These are phyloP conservation scores for Tubosaeta brunneosetosa DNA, from an alignment of 768 basidiomycete species.

Conservation along the genomic window DNA sequence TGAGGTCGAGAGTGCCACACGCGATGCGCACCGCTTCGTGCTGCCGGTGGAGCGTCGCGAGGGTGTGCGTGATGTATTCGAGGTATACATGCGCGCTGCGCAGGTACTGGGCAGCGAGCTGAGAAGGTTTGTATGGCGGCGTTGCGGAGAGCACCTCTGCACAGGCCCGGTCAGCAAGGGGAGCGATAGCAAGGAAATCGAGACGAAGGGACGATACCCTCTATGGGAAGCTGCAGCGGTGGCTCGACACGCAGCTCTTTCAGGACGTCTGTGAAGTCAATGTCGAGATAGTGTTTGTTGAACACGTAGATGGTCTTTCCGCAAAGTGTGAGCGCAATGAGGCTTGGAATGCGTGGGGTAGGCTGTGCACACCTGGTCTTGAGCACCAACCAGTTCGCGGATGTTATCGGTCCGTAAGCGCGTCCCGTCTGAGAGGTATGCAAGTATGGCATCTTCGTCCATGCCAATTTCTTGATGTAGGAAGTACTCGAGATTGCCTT, in stretches of 20 bases:
- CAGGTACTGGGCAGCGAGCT: constrained; percentile 63
- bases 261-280: constrained; percentile 61
- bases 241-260: constrained; percentile 58
- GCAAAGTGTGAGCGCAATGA: constrained; percentile 11
- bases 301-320: constrained; percentile 72
- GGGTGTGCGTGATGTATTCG: constrained; percentile 51
- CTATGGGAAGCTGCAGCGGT: constrained; percentile 62
- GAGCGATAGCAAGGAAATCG: not conserved
- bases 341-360: not conserved
- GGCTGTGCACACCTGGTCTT: constrained; percentile 59
- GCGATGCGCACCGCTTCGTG: constrained; percentile 70
- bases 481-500: constrained; percentile 65
- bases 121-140: constrained; percentile 66
- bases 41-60: constrained; percentile 57
- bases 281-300: constrained; percentile 75
- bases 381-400: constrained; percentile 67
- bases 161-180: not conserved
- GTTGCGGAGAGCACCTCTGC: constrained; percentile 60
- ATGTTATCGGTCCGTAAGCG: constrained; percentile 67
- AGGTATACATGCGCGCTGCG: constrained; percentile 61
- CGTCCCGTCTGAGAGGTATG: constrained; percentile 76
- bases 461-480: constrained; percentile 69
- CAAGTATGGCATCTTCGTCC: constrained; percentile 63
- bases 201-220: constrained; percentile 37
- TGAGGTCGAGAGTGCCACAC: constrained; percentile 64